Percentiles rank a stretch among this genome's conserved stretches.
phyloP scores from a whole-genome alignment of 805 yeast genomes.

The Cyberlindnera galapagoensis region DNA sequence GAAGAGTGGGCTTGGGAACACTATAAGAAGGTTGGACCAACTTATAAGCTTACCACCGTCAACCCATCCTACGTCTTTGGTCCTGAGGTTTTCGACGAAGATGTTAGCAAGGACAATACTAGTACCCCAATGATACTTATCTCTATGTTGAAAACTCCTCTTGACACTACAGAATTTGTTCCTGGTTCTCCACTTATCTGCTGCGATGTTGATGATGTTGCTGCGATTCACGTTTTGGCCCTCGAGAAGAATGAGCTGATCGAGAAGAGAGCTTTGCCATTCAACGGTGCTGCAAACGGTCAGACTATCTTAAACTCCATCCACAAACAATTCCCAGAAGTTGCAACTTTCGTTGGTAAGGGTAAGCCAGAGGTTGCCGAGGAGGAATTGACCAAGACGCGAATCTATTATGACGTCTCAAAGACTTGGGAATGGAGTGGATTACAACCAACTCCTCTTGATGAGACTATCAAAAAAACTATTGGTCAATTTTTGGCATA shows the following conservation, averaged over 20 bases:
- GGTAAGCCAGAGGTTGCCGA: slow-evolving; percentile 29
- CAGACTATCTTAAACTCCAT: slow-evolving; percentile 23
- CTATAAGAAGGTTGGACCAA: slow-evolving; percentile 25
- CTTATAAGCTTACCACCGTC: slow-evolving; percentile 36
- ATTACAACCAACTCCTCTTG: slow-evolving; percentile 28
- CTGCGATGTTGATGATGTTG: slow-evolving; percentile 52
- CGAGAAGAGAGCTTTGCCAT: slow-evolving; percentile 23
- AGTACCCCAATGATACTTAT: slow-evolving; percentile 35
- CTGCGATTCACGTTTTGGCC: slow-evolving; percentile 42
- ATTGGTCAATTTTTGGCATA: slow-evolving; percentile 27
- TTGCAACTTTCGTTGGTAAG: slow-evolving; percentile 34
- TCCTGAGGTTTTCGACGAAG: slow-evolving; percentile 45
- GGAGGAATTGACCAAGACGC: slow-evolving; percentile 5
- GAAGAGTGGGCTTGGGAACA: slow-evolving; percentile 57
- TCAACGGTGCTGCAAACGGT: slow-evolving; percentile 13
- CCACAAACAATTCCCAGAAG: slow-evolving; percentile 31
- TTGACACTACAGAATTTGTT: background rate
- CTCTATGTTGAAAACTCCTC: slow-evolving; percentile 22
- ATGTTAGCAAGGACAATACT: slow-evolving; percentile 28
- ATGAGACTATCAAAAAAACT: slow-evolving; percentile 36
- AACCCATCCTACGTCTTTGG: slow-evolving; percentile 52
- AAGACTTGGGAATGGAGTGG: slow-evolving; percentile 14
- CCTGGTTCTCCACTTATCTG: background rate
- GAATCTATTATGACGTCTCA: slow-evolving; percentile 10
- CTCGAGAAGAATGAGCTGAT: slow-evolving; percentile 25